These are phyloP conservation scores for Euphorbia pulcherrima DNA, from an alignment of 345 rosid genomes.

Conservation along the genomic window DNA sequence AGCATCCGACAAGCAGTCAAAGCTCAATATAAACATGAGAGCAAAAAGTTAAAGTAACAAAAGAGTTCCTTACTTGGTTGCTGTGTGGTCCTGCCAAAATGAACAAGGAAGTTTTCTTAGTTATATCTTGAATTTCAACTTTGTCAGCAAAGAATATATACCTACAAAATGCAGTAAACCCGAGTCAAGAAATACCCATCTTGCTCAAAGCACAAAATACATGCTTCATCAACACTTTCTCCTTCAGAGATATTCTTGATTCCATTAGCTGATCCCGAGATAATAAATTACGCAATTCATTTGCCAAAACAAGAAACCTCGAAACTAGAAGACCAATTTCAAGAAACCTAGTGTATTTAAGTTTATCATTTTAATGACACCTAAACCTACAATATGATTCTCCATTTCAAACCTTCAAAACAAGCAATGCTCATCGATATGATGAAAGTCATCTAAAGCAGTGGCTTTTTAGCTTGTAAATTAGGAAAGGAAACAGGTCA, in stretches of 20 bases:
- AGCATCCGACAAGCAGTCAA: constrained; percentile 18
- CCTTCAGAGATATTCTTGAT: background rate
- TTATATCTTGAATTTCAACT: constrained; percentile 75
- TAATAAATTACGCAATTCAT: background rate
- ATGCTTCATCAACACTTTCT: background rate
- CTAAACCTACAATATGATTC: background rate
- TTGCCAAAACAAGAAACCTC: background rate
- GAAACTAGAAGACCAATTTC: background rate
- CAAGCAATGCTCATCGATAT: too few species aligned
- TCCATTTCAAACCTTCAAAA: too few species aligned
- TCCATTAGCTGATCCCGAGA: background rate
- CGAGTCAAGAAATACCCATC: background rate
- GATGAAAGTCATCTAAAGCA: too few species aligned
- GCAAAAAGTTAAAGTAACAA: constrained; percentile 8
- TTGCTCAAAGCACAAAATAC: background rate
- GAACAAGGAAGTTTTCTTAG: constrained; percentile 73
- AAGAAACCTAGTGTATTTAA: background rate
- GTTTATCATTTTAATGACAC: background rate
- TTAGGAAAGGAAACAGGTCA: too few species aligned
- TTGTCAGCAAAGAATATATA: constrained; percentile 82
- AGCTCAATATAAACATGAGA: constrained; percentile 15
- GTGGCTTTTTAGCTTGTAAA: too few species aligned
- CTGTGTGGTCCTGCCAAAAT: constrained; percentile 67
- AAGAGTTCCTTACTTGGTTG: constrained; percentile 43
- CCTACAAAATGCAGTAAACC: constrained; percentile 33